These are phyloP conservation scores for Pythium aquatile DNA, from an alignment of 352 stramenopile species.

Conservation along the genomic window DNA sequence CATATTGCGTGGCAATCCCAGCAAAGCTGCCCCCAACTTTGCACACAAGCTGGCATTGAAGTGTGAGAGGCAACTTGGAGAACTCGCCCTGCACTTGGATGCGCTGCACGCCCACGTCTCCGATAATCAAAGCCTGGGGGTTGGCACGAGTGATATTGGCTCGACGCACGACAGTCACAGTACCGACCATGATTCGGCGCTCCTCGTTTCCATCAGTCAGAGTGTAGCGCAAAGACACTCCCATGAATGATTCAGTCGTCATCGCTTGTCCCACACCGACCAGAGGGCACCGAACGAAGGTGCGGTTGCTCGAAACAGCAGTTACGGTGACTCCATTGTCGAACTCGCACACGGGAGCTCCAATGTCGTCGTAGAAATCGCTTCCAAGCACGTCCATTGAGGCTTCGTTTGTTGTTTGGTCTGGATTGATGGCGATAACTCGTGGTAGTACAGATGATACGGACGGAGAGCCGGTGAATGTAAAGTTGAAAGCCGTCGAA, in stretches of 20 bases:
- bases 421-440: background rate
- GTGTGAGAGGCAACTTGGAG: background rate
- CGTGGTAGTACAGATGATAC: background rate
- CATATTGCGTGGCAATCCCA: background rate
- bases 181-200: constrained; percentile 1
- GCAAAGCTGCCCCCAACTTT: background rate
- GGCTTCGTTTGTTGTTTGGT: background rate
- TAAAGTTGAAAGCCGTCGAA: constrained; percentile 13
- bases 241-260: background rate
- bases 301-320: constrained; percentile 1
- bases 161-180: background rate
- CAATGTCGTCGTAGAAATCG: constrained; percentile 1
- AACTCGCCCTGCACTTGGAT: constrained; percentile 17
- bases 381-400: constrained; percentile 9
- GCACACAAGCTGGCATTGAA: constrained; percentile 11
- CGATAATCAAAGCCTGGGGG: constrained; percentile 7
- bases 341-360: constrained; percentile 12
- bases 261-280: background rate
- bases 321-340: background rate
- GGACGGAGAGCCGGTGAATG: background rate
- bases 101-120: background rate
- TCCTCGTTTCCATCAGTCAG: background rate
- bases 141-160: background rate
- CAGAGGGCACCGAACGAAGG: constrained; percentile 17
- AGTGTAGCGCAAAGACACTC: constrained; percentile 5